Evolutionary conservation across 345 rosid species (phyloP), one percentile per base, ranked within the genome.

Genomic region (Streptanthus diversifolius): DNA sequence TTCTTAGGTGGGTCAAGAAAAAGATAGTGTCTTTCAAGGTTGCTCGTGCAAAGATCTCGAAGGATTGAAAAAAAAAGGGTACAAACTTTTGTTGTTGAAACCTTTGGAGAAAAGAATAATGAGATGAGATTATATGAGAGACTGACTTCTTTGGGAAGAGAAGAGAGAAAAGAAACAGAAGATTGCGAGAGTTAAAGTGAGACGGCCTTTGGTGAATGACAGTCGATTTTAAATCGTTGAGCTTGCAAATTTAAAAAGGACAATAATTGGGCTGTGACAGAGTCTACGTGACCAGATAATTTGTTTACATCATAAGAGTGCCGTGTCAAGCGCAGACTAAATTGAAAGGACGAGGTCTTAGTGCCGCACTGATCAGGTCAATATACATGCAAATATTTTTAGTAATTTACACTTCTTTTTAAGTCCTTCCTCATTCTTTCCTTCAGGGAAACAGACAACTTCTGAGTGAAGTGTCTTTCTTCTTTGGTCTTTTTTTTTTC

Each of bases 301-400:
- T 35, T 33, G 41, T 33, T 33, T 27, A 27, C 68, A 39, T 52
- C 15, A 41, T 27, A 8, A 58, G 39, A 41, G 74, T 58, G 73
- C 78, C 78, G 73, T 74, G 78, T 74, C 63, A 60, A 59, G 63
- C 79, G 79, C 69, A 75, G 74, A 61, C 79, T 32, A 32, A 32
- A 11, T 75, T 51, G 74, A 75, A 52, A 12, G 39, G 78, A 66
- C 73, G 21, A 58, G 41, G 66, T 74, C 77, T 45, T 17, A 57
- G 70, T 54, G 56, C 39, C 5, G 51, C 25, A 4, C 55, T 48
- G 35, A 68, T 74, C 66, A 5, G 35, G 78, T 74, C 73, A 63
- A 66, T 53, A 24, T 18, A 43, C 68, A 74, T 66, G 44, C 73
- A 67, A 59, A 59, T 52, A 30, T 55, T 73, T 19, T 21, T 60